Percentiles rank a stretch among this genome's conserved stretches.
Evolutionary conservation across 306 rosid species (phyloP).

Genomic region (Trichosanthes cucumerina): DNA sequence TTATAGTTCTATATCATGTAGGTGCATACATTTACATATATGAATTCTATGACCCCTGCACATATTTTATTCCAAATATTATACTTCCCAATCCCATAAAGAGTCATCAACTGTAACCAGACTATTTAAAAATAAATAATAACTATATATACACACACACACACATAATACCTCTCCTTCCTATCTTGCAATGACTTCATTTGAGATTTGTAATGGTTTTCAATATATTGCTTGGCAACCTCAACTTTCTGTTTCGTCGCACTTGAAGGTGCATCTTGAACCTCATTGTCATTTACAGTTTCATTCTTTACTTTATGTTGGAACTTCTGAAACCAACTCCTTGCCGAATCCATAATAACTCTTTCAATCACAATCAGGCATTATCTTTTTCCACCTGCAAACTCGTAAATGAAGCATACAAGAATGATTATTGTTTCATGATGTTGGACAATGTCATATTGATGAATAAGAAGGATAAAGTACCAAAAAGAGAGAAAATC

Average conservation of each 20-base stretch:
- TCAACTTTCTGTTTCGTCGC: conserved; percentile 60
- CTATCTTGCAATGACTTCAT: conserved; percentile 77
- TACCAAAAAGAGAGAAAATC: not conserved
- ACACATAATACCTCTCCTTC: conserved; percentile 53
- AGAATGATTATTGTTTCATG: not conserved
- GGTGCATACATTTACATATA: not conserved
- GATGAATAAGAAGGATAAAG: not conserved
- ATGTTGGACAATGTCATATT: not conserved
- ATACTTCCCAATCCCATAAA: not conserved
- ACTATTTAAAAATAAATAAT: not conserved
- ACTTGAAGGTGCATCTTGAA: conserved; percentile 40
- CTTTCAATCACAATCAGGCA: conserved; percentile 14
- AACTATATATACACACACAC: not conserved
- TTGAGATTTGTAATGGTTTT: conserved; percentile 73
- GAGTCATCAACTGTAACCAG: not conserved
- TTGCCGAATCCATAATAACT: conserved; percentile 39
- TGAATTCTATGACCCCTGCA: not conserved
- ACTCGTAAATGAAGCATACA: not conserved
- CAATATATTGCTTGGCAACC: conserved; percentile 84
- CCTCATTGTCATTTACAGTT: conserved; percentile 16
- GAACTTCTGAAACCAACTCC: conserved; percentile 47
- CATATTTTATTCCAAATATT: not conserved
- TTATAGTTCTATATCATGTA: not conserved
- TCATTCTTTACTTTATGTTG: conserved; percentile 30
- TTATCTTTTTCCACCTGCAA: conserved; percentile 9